Evolutionary conservation across 1,284 basidiomycete genomes (phyloP), one percentile per base, ranked within the genome.

Genomic region (Abortiporus biennis): DNA sequence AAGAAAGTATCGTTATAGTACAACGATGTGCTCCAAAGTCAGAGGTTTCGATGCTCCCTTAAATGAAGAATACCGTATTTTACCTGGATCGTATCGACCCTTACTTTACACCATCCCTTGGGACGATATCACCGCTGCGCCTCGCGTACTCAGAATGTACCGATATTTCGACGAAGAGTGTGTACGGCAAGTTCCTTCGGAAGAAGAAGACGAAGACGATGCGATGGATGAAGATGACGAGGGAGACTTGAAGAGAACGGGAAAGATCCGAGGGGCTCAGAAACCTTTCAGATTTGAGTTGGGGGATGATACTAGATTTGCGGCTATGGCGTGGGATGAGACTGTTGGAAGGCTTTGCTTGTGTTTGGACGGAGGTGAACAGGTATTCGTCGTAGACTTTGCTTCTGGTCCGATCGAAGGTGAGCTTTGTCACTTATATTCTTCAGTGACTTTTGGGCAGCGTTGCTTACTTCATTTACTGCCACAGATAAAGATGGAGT

Each of bases 21-120:
- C n/a, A n/a, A n/a, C n/a, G n/a, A n/a, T n/a, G n/a, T n/a, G n/a
- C n/a, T n/a, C n/a, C n/a, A n/a, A n/a, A n/a, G n/a, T n/a, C n/a
- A n/a, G n/a, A n/a, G n/a, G n/a, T n/a, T n/a, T n/a, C n/a, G n/a
- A n/a, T n/a, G 27, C 27, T 9, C 27, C 27, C n/a, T 8, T 29
- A 8, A 29, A 34, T 36, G 23, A 38, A 21, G 23, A 40, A 35
- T 46, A 54, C 29, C 51, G 53, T 38, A 63, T 77, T 30, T 57
- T 80, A 4, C 64, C 74, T 2, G 78, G 76, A 0, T 62, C 63
- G 13, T 62, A 62, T 37, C 71, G 74, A 17, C 67, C 75, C 22
- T 54, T 80, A n/a, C 47, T 77, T 17, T 76, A 70, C 51, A 65
- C 64, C 27, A 59, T 67, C 4, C 42, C 47, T 1, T 33, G 34